phyloP scores from a whole-genome alignment of 2,329 filamentous ascomycete genomes.

The Teratosphaeria destructans region DNA sequence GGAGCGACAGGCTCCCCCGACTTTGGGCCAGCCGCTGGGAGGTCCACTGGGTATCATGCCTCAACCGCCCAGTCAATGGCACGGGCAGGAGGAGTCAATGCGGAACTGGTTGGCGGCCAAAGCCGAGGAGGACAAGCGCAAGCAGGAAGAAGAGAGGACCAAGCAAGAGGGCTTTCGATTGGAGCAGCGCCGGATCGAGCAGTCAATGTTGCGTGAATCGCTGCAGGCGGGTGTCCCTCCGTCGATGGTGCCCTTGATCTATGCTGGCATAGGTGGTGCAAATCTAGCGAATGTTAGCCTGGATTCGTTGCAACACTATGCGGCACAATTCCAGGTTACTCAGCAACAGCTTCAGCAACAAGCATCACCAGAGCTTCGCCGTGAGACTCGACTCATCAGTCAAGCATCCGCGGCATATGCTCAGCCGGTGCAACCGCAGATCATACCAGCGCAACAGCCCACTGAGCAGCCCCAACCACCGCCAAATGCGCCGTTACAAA shows the following conservation, averaged over 20 bases:
- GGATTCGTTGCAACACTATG: constrained; percentile 43
- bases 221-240: constrained; percentile 42
- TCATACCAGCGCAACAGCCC: constrained; percentile 31
- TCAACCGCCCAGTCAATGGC: constrained; percentile 37
- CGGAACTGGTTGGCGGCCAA: constrained; percentile 42
- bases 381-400: constrained; percentile 34
- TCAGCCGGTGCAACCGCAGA: constrained; percentile 20
- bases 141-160: constrained; percentile 45
- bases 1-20: constrained; percentile 22
- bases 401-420: constrained; percentile 20
- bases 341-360: constrained; percentile 30
- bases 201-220: constrained; percentile 43
- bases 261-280: constrained; percentile 41
- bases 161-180: constrained; percentile 39
- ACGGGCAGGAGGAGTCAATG: constrained; percentile 41
- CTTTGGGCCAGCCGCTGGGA: constrained; percentile 21
- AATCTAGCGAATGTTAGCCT: constrained; percentile 38
- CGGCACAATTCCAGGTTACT: constrained; percentile 34
- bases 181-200: constrained; percentile 43
- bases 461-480: constrained; percentile 19
- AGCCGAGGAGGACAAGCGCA: constrained; percentile 42
- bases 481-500: constrained; percentile 23
- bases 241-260: constrained; percentile 43
- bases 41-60: constrained; percentile 29
- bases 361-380: constrained; percentile 30